Conservation (phyloP, 2,329 filamentous ascomycete species). For the Ophiostoma triangulosporum region DNA sequence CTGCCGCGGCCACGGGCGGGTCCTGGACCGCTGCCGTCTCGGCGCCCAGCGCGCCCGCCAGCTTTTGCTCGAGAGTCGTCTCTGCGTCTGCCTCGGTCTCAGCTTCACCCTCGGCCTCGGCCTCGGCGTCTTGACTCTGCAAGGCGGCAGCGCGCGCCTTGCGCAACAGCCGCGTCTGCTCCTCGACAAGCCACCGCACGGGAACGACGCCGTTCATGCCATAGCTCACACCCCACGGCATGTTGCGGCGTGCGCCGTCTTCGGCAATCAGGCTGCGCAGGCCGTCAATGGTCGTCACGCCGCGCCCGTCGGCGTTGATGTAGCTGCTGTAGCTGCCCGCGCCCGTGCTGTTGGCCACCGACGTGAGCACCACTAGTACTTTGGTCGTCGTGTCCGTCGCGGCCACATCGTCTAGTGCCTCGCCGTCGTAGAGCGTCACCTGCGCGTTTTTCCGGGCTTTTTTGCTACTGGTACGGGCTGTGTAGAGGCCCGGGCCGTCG, state of each 20-base stretch:
- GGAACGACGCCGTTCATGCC: constrained; percentile 15
- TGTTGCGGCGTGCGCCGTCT: constrained; percentile 29
- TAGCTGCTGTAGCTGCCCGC: constrained; percentile 6
- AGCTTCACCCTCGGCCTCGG: not conserved
- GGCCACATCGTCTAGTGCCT: constrained; percentile 11
- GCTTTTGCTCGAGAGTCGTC: not conserved
- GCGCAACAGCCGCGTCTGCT: constrained; percentile 9
- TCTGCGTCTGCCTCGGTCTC: not conserved
- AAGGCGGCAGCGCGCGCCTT: not conserved
- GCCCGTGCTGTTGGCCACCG: constrained; percentile 16
- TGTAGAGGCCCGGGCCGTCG: not conserved
- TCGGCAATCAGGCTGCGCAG: constrained; percentile 26
- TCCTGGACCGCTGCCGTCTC: not conserved
- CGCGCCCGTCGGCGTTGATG: constrained; percentile 8
- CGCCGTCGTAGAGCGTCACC: constrained; percentile 7
- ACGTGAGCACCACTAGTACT: constrained; percentile 23
- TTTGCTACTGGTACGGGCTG: not conserved
- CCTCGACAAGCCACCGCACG: constrained; percentile 13
- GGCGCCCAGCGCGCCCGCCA: not conserved
- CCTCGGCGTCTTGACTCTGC: not conserved
- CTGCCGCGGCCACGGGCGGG: no score
- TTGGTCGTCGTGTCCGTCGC: constrained; percentile 15
- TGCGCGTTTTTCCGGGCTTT: no score
- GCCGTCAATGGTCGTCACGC: constrained; percentile 19
- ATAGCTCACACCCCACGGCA: constrained; percentile 23